Conservation (phyloP, 192 early-diverging fungal genomes). For the Spinellus fusiger region DNA sequence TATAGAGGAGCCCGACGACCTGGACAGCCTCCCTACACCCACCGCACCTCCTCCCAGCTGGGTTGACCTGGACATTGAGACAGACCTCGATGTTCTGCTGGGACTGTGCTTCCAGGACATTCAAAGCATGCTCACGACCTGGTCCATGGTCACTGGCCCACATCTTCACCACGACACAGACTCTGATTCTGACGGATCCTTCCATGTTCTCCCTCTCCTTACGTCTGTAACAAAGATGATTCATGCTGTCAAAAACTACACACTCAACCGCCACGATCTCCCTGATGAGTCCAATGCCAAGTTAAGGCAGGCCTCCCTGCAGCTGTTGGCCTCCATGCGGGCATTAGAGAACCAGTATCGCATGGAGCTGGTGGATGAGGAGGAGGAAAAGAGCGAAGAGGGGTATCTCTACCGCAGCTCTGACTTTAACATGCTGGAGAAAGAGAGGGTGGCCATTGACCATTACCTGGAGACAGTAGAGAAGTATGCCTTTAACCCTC, state of each 20-base stretch:
- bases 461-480: conserved; percentile 43
- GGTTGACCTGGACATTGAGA: conserved; percentile 37
- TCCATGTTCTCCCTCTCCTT: conserved; percentile 41
- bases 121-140: conserved; percentile 39
- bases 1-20: conserved; percentile 37
- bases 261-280: conserved; percentile 41
- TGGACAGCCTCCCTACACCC: conserved; percentile 33
- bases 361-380: conserved; percentile 27
- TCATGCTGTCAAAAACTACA: conserved; percentile 46
- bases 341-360: conserved; percentile 40
- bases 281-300: conserved; percentile 27
- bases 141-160: conserved; percentile 47
- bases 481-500: conserved; percentile 38
- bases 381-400: conserved; percentile 27
- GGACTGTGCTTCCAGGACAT: conserved; percentile 42
- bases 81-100: conserved; percentile 40
- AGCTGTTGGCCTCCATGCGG: conserved; percentile 44
- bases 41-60: conserved; percentile 36
- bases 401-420: conserved; percentile 45
- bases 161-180: conserved; percentile 1
- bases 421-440: conserved; percentile 36
- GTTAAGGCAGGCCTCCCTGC: conserved; percentile 38
- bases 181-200: conserved; percentile 5
- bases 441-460: conserved; percentile 37
- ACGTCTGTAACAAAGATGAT: conserved; percentile 47